Evolutionary conservation across 2,329 filamentous ascomycete genomes (phyloP), one percentile per base, ranked within the genome.

Genomic region (Fusarium agapanthi): DNA sequence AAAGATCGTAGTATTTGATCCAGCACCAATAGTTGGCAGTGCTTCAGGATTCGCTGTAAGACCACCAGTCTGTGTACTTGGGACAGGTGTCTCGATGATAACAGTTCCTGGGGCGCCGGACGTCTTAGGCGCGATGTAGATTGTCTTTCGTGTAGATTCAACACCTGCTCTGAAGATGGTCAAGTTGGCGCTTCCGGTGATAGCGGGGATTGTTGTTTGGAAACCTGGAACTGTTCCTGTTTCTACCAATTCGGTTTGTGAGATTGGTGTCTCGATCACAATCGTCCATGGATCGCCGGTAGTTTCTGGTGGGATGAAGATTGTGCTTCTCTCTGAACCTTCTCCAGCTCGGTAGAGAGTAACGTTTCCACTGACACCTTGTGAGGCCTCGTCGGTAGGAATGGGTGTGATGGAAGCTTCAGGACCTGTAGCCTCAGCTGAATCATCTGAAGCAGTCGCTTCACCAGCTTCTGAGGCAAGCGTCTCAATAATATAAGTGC

Each of bases 291-390:
- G 28, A 12, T 65, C 59, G 1, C 53, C 61, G 1, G 53, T 67
- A 10, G 38, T 20, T 1, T 47, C 63, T 22, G 67, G 67, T 18
- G 67, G 51, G 8, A 69, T 69, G 18, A 59, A 69, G 24, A 59
- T 58, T 0, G 67, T 69, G 7, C 43, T 38, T 1, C 60, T 57
- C 1, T 34, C 41, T 3, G 48, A 44, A 0, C 53, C 26, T 7
- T n/a, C 37, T 16, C 59, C 65, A 2, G 65, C 26, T 16, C 67
- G 38, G 24, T 65, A 69, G 3, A 69, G 50, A 8, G 65, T 69
- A 16, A 69, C 26, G 7, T 69, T 69, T 2, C 53, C 53, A 7
- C 12, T 45, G 2, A 0, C 43, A 2, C 30, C 47, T 4, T n/a
- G 24, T 3, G 47, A 45, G 3, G 43, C 8, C 8, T 55, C 26